A percentile compares a stretch with the other conserved stretches of the same genome.
Evolutionary conservation across 306 rosid genomes (phyloP).

Genomic region (Quercus variabilis): DNA sequence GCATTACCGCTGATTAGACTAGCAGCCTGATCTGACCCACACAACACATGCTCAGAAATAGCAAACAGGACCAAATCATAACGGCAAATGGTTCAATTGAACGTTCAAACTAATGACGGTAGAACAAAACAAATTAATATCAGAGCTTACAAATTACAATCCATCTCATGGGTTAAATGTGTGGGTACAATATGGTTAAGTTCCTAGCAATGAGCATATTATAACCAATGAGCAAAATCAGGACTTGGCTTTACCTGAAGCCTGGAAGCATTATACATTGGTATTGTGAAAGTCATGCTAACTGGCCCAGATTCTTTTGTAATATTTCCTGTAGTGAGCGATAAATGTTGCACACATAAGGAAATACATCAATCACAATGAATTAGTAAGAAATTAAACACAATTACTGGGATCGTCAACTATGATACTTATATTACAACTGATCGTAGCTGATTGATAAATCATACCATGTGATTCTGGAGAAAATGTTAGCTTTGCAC

Average conservation of each 20-base stretch:
- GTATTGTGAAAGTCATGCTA: conserved; percentile 87
- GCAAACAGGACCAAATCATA: conserved; percentile 7
- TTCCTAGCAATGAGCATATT: background rate
- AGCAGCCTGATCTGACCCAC: conserved; percentile 3
- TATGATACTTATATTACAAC: conserved; percentile 1
- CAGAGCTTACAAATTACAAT: background rate
- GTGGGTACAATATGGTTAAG: background rate
- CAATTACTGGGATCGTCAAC: conserved; percentile 9
- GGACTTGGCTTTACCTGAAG: conserved; percentile 55
- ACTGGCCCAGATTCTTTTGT: conserved; percentile 85
- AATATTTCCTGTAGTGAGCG: conserved; percentile 51
- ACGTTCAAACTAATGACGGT: background rate
- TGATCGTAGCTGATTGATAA: background rate
- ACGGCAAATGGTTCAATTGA: background rate
- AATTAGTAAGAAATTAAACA: background rate
- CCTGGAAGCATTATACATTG: conserved; percentile 72
- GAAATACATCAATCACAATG: conserved; percentile 11
- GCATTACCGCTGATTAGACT: background rate
- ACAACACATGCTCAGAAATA: background rate
- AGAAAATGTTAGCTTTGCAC: conserved; percentile 76
- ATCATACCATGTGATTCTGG: conserved; percentile 60
- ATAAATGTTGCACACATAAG: conserved; percentile 17
- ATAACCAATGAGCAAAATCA: conserved; percentile 10
- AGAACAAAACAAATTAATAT: background rate
- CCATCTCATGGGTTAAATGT: background rate